Base-by-base conservation (phyloP, 495 filamentous ascomycete species). In the Amorphotheca resinae region DNA sequence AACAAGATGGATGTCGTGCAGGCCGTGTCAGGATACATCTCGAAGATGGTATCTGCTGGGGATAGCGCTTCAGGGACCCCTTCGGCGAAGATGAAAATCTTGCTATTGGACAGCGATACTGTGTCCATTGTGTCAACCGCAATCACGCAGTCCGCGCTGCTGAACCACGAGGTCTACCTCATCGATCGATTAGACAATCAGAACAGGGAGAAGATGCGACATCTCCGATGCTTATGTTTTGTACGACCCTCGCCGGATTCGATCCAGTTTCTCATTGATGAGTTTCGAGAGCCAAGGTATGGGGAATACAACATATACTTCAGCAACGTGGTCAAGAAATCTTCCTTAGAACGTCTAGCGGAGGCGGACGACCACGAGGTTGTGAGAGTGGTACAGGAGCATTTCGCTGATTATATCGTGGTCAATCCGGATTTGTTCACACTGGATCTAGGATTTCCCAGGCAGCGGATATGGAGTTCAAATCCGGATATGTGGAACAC, bases 341-440 rank as follows among this genome's bases (percentile, higher is more conserved):
- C 93, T 8, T 84, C 93, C 1, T 72, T 98, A 3, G 91, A 98
- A 60, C 75, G 93, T 21, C 71, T 98, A 20, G 91, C 91, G 15
- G 91, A 98, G 64, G 87, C 91, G n/a, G 91, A 98, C 56, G 87
- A 93, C 46, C 87, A 98, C 51, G 91, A 98, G 61, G 88, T 96
- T 20, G 89, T 98, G 38, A 86, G 82, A 42, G 70, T 72, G 12
- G 80, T 98, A 6, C 87, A 95, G 61, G 91, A 98, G 62, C 80
- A 93, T 60, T 98, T 95, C 51, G 84, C 87, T 33, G 91, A 98
- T 60, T 98, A 85, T 50, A 72, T 91, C 36, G 85, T 95, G 52
- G 77, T 95, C 57, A 98, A 98, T 56, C 85, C 91, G 0, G 93
- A 96, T 53, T 66, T 98, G 1, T 89, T 91, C 58, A 84, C 86